These are phyloP conservation scores for Purpureocillium lavendulum DNA, from an alignment of 2,329 filamentous ascomycete genomes.

Conservation along the genomic window DNA sequence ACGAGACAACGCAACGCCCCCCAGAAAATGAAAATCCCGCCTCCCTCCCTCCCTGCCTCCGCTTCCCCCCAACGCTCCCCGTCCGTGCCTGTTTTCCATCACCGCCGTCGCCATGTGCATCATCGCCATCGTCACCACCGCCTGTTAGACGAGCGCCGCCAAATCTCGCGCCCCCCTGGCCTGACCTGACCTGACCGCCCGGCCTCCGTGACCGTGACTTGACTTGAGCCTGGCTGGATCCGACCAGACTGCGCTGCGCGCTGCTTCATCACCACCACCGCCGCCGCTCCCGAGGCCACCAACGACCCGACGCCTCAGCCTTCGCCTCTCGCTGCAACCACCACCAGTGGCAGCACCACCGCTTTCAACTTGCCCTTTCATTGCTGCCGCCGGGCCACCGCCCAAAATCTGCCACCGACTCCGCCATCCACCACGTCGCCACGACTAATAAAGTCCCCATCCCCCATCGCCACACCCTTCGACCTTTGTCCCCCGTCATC, in stretches of 20 bases:
- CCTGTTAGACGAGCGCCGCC: not conserved
- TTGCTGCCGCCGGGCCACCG: not conserved
- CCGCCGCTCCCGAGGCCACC: not conserved
- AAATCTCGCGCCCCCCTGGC: conserved; percentile 7
- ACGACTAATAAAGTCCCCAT: not conserved
- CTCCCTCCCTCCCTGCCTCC: conserved; percentile 15
- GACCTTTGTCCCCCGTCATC: conserved; percentile 4
- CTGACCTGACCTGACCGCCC: conserved; percentile 2
- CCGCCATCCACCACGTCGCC: not conserved
- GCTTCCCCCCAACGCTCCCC: conserved; percentile 13
- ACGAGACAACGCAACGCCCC: conserved; percentile 24
- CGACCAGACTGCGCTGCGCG: not conserved
- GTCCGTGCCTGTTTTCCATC: conserved; percentile 13
- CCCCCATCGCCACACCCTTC: not conserved
- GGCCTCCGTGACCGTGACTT: conserved; percentile 3
- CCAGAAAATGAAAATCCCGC: conserved; percentile 20
- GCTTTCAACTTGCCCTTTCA: too few species aligned
- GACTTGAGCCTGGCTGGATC: not conserved
- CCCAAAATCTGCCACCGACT: not conserved
- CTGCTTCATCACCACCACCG: conserved; percentile 14
- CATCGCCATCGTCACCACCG: conserved; percentile 3
- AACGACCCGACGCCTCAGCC: not conserved
- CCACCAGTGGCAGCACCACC: not conserved
- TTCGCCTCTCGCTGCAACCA: not conserved
- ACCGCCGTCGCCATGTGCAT: conserved; percentile 14